A percentile compares a stretch with the other conserved stretches of the same genome.
These are phyloP conservation scores for Rosellinia necatrix DNA, from an alignment of 2,329 filamentous ascomycete genomes.

Conservation along the genomic window DNA sequence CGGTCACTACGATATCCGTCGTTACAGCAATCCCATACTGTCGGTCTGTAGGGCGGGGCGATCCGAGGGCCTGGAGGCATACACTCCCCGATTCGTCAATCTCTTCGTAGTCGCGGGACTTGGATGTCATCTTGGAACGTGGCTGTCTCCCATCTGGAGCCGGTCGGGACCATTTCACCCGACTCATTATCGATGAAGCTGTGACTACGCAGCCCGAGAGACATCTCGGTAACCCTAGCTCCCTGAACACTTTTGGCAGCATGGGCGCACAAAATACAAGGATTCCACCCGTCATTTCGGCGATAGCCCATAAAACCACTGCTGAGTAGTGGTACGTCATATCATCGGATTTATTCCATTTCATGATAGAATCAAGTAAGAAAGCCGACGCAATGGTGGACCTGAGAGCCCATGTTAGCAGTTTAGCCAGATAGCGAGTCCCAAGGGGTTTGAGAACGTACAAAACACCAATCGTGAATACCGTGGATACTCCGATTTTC, in stretches of 20 bases:
- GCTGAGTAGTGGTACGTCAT: constrained; percentile 23
- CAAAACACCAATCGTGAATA: constrained; percentile 15
- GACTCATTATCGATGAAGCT: neutral
- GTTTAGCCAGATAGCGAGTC: no score
- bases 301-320: constrained; percentile 21
- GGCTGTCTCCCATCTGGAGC: neutral
- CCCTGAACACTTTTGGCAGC: constrained; percentile 7
- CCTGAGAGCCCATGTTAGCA: constrained; percentile 2
- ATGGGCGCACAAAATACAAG: constrained; percentile 18
- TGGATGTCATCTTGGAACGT: neutral
- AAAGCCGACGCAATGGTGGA: constrained; percentile 11
- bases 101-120: constrained; percentile 7
- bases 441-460: no score
- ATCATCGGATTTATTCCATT: constrained; percentile 13
- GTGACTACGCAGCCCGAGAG: neutral
- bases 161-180: neutral
- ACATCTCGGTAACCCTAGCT: neutral
- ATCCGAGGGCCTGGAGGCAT: constrained; percentile 1
- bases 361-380: constrained; percentile 2
- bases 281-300: constrained; percentile 23
- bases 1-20: constrained; percentile 16
- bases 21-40: constrained; percentile 20
- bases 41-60: constrained; percentile 15
- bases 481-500: constrained; percentile 2
- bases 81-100: constrained; percentile 2